Evolutionary conservation across 768 basidiomycete genomes (phyloP).

Genomic region (Suillus cothurnatus): DNA sequence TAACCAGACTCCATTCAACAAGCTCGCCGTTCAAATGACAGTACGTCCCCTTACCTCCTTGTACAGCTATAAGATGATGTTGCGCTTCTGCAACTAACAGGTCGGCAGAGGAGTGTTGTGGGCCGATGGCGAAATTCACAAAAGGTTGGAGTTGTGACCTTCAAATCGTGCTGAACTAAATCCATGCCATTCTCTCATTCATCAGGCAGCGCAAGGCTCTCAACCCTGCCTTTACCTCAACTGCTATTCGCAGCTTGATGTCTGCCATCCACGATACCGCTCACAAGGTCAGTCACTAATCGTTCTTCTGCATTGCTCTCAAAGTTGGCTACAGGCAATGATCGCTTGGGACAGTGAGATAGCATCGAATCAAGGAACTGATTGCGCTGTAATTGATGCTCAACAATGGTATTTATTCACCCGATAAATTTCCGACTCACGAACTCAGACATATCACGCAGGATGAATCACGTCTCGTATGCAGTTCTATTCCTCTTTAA

Average conservation of each 20-base stretch:
- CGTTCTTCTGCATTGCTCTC: neutral
- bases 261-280: constrained; percentile 52
- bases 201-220: constrained; percentile 51
- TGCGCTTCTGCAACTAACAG: neutral
- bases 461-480: neutral
- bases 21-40: constrained; percentile 40
- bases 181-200: neutral
- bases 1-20: constrained; percentile 37
- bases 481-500: neutral
- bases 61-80: neutral
- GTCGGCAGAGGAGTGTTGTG: constrained; percentile 32
- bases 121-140: constrained; percentile 28
- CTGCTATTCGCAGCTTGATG: constrained; percentile 48
- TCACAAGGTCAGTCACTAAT: constrained; percentile 43
- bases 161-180: neutral
- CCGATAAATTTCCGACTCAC: neutral
- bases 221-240: constrained; percentile 54
- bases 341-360: constrained; percentile 1
- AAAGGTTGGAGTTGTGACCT: neutral
- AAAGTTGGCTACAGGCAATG: neutral
- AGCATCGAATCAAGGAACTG: neutral
- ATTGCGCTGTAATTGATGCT: constrained; percentile 1
- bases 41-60: constrained; percentile 25
- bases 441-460: neutral
- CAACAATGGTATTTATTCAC: neutral